Conservation (phyloP, 2,329 filamentous ascomycete species). For the Apiospora hydei region DNA sequence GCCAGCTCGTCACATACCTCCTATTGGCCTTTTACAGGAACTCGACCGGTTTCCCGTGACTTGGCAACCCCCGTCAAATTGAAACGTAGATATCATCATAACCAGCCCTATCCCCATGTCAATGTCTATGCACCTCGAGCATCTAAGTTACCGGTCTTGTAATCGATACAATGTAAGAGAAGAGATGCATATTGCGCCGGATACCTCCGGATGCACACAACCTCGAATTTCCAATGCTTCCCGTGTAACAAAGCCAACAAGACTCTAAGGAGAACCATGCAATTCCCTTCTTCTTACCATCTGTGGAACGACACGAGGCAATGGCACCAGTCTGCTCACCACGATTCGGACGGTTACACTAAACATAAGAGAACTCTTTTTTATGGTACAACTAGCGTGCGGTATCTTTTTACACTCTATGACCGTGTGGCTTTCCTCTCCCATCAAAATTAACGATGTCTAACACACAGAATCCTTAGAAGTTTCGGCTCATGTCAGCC, state of each 20-base stretch:
- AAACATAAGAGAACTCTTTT: slow-evolving; percentile 49
- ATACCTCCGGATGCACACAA: background rate
- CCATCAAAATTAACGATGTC: slow-evolving; percentile 35
- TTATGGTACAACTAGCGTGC: slow-evolving; percentile 63
- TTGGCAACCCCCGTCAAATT: background rate
- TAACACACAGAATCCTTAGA: slow-evolving; percentile 46
- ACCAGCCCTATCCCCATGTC: background rate
- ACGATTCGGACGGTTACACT: slow-evolving; percentile 10
- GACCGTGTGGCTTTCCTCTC: slow-evolving; percentile 48
- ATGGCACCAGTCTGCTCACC: background rate
- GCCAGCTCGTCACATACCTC: background rate
- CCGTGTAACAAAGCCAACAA: background rate
- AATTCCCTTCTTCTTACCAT: background rate
- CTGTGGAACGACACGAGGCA: background rate
- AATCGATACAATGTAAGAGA: background rate
- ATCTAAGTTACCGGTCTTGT: background rate
- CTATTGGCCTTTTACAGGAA: slow-evolving; percentile 6
- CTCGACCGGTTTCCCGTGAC: background rate
- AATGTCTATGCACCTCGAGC: background rate
- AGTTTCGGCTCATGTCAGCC: slow-evolving; percentile 87
- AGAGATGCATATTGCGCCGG: background rate
- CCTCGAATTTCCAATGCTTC: background rate
- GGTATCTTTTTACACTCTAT: slow-evolving; percentile 66
- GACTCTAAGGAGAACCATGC: background rate
- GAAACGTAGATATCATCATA: background rate